A percentile compares a stretch with the other conserved stretches of the same genome.
Conservation (phyloP, 192 early-diverging fungal species). For the Spinellus fusiger region DNA sequence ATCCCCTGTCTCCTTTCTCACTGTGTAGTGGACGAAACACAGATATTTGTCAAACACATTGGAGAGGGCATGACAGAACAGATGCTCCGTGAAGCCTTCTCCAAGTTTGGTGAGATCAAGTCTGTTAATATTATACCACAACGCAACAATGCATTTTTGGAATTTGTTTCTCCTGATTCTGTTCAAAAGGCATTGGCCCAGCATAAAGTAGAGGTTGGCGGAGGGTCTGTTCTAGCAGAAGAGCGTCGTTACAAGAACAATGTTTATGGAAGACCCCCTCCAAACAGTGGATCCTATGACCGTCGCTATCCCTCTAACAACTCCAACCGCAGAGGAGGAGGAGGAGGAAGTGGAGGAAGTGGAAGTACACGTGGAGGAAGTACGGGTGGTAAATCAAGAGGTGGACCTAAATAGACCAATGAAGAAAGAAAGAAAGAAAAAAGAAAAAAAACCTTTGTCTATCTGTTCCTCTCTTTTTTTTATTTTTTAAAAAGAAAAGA, state of each 20-base stretch:
- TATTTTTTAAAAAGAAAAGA: background rate
- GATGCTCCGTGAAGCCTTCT: constrained; percentile 33
- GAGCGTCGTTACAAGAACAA: constrained; percentile 11
- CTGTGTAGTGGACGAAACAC: background rate
- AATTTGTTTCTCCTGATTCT: constrained; percentile 28
- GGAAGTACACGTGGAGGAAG: background rate
- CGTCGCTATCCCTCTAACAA: background rate
- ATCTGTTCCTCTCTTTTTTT: background rate
- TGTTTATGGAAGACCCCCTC: constrained; percentile 1
- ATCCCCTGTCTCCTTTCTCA: background rate
- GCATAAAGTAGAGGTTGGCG: constrained; percentile 27
- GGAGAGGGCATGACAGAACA: constrained; percentile 25
- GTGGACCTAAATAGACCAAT: background rate
- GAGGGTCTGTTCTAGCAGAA: constrained; percentile 15
- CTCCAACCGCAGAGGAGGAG: background rate
- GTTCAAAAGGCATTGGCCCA: constrained; percentile 31
- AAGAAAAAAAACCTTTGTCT: background rate
- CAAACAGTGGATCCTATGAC: background rate
- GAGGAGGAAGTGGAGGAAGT: background rate
- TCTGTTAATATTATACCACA: constrained; percentile 10
- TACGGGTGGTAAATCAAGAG: background rate
- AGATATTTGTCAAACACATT: constrained; percentile 36
- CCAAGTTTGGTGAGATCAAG: constrained; percentile 31
- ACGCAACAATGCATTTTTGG: constrained; percentile 33
- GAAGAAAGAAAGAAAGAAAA: background rate